These are phyloP conservation scores for Herpetospermum pedunculosum DNA, from an alignment of 306 rosid species.

Conservation along the genomic window DNA sequence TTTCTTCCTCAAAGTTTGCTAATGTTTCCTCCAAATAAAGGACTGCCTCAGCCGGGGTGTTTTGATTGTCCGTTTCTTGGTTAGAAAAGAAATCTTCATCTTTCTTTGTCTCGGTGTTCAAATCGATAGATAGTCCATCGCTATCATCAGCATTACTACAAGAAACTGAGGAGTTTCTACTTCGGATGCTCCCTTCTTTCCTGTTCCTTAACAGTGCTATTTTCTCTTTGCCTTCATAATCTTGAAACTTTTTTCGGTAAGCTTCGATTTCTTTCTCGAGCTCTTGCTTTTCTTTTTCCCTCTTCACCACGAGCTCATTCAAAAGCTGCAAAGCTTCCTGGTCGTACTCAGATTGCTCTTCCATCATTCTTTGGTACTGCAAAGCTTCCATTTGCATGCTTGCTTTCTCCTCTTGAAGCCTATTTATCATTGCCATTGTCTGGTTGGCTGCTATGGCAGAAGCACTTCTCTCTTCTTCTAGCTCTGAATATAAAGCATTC, in stretches of 20 bases:
- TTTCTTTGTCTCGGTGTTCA: slow-evolving; percentile 55
- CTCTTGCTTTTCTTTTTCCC: slow-evolving; percentile 88
- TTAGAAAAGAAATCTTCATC: slow-evolving; percentile 37
- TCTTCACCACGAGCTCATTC: slow-evolving; percentile 79
- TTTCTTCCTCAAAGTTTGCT: slow-evolving; percentile 80
- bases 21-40: slow-evolving; percentile 64
- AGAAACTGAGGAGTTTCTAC: slow-evolving; percentile 59
- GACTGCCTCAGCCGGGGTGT: slow-evolving; percentile 74
- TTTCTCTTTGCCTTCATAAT: slow-evolving; percentile 61
- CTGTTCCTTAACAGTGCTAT: slow-evolving; percentile 32
- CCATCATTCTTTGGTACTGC: slow-evolving; percentile 98
- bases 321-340: slow-evolving; percentile 89
- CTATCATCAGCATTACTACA: slow-evolving; percentile 81
- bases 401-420: slow-evolving; percentile 97
- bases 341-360: slow-evolving; percentile 93
- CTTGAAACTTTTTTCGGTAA: slow-evolving; percentile 60
- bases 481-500: slow-evolving; percentile 57
- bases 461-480: slow-evolving; percentile 98
- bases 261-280: slow-evolving; percentile 66
- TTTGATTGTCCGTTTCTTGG: slow-evolving; percentile 47
- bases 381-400: slow-evolving; percentile 99
- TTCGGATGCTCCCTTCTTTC: slow-evolving; percentile 46
- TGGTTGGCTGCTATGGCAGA: slow-evolving; percentile 89
- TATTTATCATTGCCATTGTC: slow-evolving; percentile 96
- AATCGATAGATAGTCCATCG: slow-evolving; percentile 62